Evolutionary conservation across 192 early-diverging fungal species (phyloP).

Genomic region (Funneliformis geosporum): DNA sequence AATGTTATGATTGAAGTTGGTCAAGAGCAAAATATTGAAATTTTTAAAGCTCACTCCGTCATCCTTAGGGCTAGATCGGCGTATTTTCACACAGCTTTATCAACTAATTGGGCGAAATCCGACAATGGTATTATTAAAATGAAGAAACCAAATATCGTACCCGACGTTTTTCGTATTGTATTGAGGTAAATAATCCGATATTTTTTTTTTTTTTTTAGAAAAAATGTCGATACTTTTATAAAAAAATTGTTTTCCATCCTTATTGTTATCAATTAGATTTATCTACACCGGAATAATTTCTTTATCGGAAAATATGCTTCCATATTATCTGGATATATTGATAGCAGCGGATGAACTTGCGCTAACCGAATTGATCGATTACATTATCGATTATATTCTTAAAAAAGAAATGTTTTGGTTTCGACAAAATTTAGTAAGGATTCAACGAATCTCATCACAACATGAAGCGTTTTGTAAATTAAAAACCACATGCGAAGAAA

Average conservation of each 20-base stretch:
- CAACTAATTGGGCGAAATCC: slow-evolving; percentile 1
- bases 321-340: background rate
- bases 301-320: background rate
- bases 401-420: slow-evolving; percentile 15
- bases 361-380: slow-evolving; percentile 4
- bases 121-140: background rate
- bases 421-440: background rate
- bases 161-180: background rate
- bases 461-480: background rate
- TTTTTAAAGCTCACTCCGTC: slow-evolving; percentile 20
- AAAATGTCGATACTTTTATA: background rate
- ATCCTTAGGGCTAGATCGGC: slow-evolving; percentile 2
- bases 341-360: slow-evolving; percentile 2
- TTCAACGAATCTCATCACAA: background rate
- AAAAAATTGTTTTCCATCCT: background rate
- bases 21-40: slow-evolving; percentile 4
- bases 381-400: slow-evolving; percentile 7
- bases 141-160: slow-evolving; percentile 11
- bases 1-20: slow-evolving; percentile 19
- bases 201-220: background rate
- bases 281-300: slow-evolving; percentile 2
- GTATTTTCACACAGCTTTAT: slow-evolving; percentile 14
- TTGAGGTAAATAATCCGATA: slow-evolving; percentile 2
- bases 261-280: background rate
- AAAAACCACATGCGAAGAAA: background rate